Conservation (phyloP, 768 basidiomycete species). For the Mycena leptocephala region DNA sequence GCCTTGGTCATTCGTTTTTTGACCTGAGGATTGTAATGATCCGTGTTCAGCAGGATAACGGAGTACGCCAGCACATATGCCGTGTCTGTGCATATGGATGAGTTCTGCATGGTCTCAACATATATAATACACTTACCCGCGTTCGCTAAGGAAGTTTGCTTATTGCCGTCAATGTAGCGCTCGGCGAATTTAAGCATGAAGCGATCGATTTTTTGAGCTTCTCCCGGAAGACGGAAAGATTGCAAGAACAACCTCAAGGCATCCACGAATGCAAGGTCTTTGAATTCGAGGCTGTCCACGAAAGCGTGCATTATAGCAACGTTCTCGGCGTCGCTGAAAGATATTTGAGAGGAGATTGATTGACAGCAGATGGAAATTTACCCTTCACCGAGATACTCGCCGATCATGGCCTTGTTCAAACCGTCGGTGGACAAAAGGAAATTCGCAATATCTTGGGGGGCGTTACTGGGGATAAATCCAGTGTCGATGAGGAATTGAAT, state of each 20-base stretch:
- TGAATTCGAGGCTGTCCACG: slow-evolving; percentile 93
- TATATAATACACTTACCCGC: slow-evolving; percentile 74
- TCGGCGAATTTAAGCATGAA: slow-evolving; percentile 99
- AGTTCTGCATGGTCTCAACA: neutral
- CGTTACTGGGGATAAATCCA: slow-evolving; percentile 85
- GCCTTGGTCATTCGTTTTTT: slow-evolving; percentile 95
- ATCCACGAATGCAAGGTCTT: slow-evolving; percentile 86
- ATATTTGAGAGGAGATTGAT: slow-evolving; percentile 3
- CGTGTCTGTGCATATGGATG: slow-evolving; percentile 71
- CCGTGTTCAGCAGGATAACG: slow-evolving; percentile 96
- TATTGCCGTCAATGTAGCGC: slow-evolving; percentile 92
- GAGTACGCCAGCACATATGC: slow-evolving; percentile 97
- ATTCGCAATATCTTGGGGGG: slow-evolving; percentile 84
- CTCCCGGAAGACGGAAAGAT: slow-evolving; percentile 96
- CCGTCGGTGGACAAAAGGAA: slow-evolving; percentile 94
- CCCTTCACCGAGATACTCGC: slow-evolving; percentile 99
- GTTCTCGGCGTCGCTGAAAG: slow-evolving; percentile 86
- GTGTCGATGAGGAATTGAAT: slow-evolving; percentile 90
- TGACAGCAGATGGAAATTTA: slow-evolving; percentile 52
- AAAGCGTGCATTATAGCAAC: slow-evolving; percentile 98
- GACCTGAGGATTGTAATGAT: slow-evolving; percentile 95
- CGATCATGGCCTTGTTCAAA: slow-evolving; percentile 95
- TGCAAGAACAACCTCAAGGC: slow-evolving; percentile 94
- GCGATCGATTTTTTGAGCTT: slow-evolving; percentile 98
- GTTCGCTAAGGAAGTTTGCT: slow-evolving; percentile 90